phyloP scores from a whole-genome alignment of 768 basidiomycete genomes.

The Trichaptum fuscoviolaceum region DNA sequence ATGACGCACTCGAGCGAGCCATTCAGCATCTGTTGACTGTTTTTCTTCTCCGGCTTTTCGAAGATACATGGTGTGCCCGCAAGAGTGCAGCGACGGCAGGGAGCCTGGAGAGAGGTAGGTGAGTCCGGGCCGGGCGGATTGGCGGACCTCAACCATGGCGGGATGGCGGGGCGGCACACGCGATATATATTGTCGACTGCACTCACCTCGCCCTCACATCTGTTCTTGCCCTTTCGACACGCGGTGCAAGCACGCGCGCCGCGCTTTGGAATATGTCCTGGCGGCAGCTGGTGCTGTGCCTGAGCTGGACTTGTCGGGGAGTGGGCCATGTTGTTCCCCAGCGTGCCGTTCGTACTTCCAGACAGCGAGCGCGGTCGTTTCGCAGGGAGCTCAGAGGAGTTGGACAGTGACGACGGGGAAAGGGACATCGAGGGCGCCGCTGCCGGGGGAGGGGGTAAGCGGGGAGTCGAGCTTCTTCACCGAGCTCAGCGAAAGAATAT shows the following conservation, averaged over 20 bases:
- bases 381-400: slow-evolving; percentile 45
- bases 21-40: slow-evolving; percentile 47
- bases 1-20: slow-evolving; percentile 67
- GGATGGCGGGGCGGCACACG: slow-evolving; percentile 66
- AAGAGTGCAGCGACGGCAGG: slow-evolving; percentile 84
- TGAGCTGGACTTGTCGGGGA: slow-evolving; percentile 28
- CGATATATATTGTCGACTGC: slow-evolving; percentile 37
- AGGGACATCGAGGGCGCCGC: slow-evolving; percentile 46
- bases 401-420: slow-evolving; percentile 56
- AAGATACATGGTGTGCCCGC: slow-evolving; percentile 79
- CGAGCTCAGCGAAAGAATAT: not conserved
- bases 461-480: not conserved
- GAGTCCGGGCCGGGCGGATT: slow-evolving; percentile 46
- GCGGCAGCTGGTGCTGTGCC: slow-evolving; percentile 19
- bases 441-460: not conserved
- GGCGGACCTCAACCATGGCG: slow-evolving; percentile 25
- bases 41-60: slow-evolving; percentile 91
- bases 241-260: slow-evolving; percentile 87
- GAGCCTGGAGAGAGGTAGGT: slow-evolving; percentile 49
- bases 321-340: slow-evolving; percentile 25
- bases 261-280: slow-evolving; percentile 77
- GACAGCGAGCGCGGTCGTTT: slow-evolving; percentile 41
- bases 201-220: slow-evolving; percentile 87
- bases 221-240: slow-evolving; percentile 88
- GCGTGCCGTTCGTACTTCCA: slow-evolving; percentile 35